These are phyloP conservation scores for Yamadazyma kitorensis DNA, from an alignment of 805 yeast species.

Conservation along the genomic window DNA sequence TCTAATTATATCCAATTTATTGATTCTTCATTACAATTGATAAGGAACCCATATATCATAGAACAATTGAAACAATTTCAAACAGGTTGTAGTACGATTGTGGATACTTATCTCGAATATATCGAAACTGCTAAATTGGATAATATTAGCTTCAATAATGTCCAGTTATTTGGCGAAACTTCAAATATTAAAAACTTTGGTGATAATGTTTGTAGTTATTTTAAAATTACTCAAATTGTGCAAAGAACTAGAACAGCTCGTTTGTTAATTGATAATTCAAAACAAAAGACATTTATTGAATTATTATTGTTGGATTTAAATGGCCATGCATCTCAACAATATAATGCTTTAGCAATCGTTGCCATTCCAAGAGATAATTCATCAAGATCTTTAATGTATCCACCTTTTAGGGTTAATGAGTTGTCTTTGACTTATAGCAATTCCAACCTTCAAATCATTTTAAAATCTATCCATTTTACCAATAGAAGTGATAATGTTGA, in stretches of 20 bases:
- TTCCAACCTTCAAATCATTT: conserved; percentile 12
- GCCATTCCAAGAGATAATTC: conserved; percentile 15
- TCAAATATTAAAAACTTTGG: conserved; percentile 8
- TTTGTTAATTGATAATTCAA: conserved; percentile 16
- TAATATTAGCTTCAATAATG: conserved; percentile 34
- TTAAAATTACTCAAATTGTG: conserved; percentile 34
- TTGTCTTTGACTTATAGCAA: conserved; percentile 13
- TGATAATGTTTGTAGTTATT: conserved; percentile 34
- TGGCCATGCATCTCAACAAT: conserved; percentile 14
- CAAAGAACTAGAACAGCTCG: conserved; percentile 26
- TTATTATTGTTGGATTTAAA: conserved; percentile 32
- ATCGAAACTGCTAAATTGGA: conserved; percentile 20
- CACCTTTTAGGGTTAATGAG: conserved; percentile 35
- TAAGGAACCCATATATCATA: conserved; percentile 40
- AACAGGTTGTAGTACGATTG: conserved; percentile 14
- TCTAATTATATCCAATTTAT: conserved; percentile 28
- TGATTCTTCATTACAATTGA: conserved; percentile 14
- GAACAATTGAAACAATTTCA: conserved; percentile 24
- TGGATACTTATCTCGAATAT: conserved; percentile 11
- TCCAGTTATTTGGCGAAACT: conserved; percentile 25
- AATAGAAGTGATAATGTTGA: conserved; percentile 9
- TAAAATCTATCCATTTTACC: conserved; percentile 19
- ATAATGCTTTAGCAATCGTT: conserved; percentile 39
- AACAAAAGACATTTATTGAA: conserved; percentile 20
- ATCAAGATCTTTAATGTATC: conserved; percentile 34